Percentiles rank a stretch among this genome's conserved stretches.
phyloP scores from a whole-genome alignment of 2,329 filamentous ascomycete species.

The Microcyclosporella mali region DNA sequence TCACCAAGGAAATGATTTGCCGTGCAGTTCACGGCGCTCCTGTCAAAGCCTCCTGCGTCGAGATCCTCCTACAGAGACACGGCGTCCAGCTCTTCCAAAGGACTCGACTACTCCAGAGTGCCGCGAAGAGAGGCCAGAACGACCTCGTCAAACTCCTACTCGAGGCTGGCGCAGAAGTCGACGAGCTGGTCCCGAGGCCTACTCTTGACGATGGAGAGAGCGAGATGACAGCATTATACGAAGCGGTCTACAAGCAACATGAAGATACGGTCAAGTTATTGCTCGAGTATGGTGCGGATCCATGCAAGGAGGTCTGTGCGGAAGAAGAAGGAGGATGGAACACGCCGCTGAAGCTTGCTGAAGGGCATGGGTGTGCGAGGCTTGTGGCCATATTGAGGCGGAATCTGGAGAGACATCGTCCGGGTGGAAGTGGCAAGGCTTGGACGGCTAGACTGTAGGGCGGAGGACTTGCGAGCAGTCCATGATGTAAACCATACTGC shows the following conservation, averaged over 20 bases:
- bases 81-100: conserved; percentile 9
- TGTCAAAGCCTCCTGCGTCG: conserved; percentile 10
- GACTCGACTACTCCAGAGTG: conserved; percentile 12
- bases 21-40: conserved; percentile 7
- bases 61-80: conserved; percentile 5
- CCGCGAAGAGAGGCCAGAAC: conserved; percentile 11
- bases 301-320: conserved; percentile 5
- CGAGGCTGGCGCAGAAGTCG: conserved; percentile 9
- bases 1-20: conserved; percentile 8
- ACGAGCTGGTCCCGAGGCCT: conserved; percentile 9
- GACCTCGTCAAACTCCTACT: conserved; percentile 11
- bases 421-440: background rate
- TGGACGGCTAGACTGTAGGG: conserved; percentile 5
- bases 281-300: conserved; percentile 12
- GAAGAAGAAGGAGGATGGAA: conserved; percentile 5
- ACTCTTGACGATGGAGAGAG: conserved; percentile 9
- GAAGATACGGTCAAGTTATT: conserved; percentile 10
- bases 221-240: conserved; percentile 12
- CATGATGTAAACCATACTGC: too few relatives aligned
- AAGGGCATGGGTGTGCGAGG: conserved; percentile 6
- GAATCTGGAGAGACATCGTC: conserved; percentile 1
- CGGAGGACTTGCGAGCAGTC: too few relatives aligned
- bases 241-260: conserved; percentile 15
- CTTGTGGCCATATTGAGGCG: conserved; percentile 6
- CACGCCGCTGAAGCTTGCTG: conserved; percentile 12